These are phyloP conservation scores for Chrysanthemum makinoi DNA, from an alignment of 129 eudicot genomes.

Conservation along the genomic window DNA sequence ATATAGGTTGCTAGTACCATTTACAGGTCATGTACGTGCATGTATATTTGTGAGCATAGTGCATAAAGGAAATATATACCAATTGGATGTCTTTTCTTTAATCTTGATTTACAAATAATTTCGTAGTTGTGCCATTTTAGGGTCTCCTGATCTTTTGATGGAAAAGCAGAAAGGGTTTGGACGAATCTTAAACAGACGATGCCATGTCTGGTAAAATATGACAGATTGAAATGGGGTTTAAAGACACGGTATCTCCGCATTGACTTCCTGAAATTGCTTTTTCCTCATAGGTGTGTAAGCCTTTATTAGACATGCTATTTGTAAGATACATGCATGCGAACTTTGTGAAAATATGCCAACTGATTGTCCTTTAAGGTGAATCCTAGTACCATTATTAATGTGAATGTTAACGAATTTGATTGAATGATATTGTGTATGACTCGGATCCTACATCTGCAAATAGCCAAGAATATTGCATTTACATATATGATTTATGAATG, in stretches of 20 bases:
- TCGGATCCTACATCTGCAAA: conserved; percentile 28
- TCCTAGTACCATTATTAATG: conserved; percentile 4
- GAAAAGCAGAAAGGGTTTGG: conserved; percentile 11
- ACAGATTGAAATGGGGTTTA: conserved; percentile 5
- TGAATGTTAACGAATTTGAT: conserved; percentile 20
- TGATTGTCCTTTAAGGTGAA: conserved; percentile 7
- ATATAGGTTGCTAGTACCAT: too few species aligned
- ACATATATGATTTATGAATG: conserved; percentile 5
- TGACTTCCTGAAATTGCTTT: conserved; percentile 9
- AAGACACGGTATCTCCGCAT: background rate
- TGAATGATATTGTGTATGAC: conserved; percentile 5
- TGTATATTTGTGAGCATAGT: background rate
- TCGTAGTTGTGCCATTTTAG: conserved; percentile 12
- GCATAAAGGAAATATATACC: background rate
- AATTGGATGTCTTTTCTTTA: background rate
- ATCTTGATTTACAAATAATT: background rate
- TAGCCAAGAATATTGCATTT: conserved; percentile 12
- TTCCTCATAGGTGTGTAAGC: conserved; percentile 23
- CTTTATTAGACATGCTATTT: conserved; percentile 12
- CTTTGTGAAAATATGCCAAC: conserved; percentile 15
- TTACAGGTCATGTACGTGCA: too few species aligned
- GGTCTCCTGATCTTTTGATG: conserved; percentile 5
- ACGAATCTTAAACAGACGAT: conserved; percentile 10
- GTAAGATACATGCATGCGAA: conserved; percentile 10
- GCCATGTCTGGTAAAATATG: conserved; percentile 26